These are phyloP conservation scores for Candida dajiaensis DNA, from an alignment of 805 yeast genomes.

Conservation along the genomic window DNA sequence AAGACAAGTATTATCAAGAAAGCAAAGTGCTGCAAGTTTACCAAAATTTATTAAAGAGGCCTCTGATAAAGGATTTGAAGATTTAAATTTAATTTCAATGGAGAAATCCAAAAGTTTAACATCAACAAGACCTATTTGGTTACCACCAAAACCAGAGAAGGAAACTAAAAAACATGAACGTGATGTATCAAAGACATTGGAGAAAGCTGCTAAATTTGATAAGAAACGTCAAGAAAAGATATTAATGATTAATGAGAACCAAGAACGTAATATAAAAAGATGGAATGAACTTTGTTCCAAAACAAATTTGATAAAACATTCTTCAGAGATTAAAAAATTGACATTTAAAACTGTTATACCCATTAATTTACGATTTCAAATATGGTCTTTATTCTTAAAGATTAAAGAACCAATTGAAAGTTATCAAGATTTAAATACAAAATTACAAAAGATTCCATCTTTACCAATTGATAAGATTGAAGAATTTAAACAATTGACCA, in stretches of 20 bases:
- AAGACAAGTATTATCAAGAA: constrained; percentile 14
- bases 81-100: constrained; percentile 47
- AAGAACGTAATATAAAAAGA: constrained; percentile 11
- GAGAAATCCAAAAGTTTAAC: constrained; percentile 29
- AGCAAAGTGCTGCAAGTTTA: constrained; percentile 17
- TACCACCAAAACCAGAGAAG: constrained; percentile 57
- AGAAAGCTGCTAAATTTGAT: constrained; percentile 15
- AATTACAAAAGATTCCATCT: constrained; percentile 4
- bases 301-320: constrained; percentile 11
- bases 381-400: constrained; percentile 14
- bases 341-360: constrained; percentile 20
- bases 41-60: constrained; percentile 34
- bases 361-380: constrained; percentile 16
- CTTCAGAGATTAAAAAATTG: constrained; percentile 18
- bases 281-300: constrained; percentile 19
- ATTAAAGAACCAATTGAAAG: constrained; percentile 26
- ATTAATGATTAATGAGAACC: background rate
- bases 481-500: constrained; percentile 16
- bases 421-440: constrained; percentile 28
- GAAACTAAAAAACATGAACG: constrained; percentile 52
- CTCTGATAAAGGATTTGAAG: constrained; percentile 44
- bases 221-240: constrained; percentile 10
- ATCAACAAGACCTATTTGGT: constrained; percentile 57
- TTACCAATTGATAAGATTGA: constrained; percentile 19
- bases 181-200: constrained; percentile 42